These are phyloP conservation scores for Penicillium nordicum DNA, from an alignment of 2,329 filamentous ascomycete genomes.

Conservation along the genomic window DNA sequence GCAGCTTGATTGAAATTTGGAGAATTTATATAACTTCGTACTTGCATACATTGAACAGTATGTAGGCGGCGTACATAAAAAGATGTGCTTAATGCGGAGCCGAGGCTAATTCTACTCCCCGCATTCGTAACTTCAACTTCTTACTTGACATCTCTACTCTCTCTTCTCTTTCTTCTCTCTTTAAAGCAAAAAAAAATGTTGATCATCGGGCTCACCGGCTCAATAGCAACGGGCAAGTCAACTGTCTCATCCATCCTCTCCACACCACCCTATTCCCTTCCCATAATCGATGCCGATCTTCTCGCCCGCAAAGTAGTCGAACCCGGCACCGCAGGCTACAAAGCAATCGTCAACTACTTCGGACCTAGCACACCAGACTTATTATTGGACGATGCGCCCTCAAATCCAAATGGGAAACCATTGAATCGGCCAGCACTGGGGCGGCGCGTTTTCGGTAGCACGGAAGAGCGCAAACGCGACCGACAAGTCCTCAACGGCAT, in stretches of 20 bases:
- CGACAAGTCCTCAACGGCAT: slow-evolving; percentile 79
- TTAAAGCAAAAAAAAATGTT: slow-evolving; percentile 59
- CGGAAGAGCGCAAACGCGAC: slow-evolving; percentile 66
- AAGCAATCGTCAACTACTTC: slow-evolving; percentile 78
- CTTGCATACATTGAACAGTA: not conserved
- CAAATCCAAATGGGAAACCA: slow-evolving; percentile 47
- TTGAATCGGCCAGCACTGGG: slow-evolving; percentile 86
- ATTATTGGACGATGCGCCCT: slow-evolving; percentile 56
- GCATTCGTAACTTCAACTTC: slow-evolving; percentile 12
- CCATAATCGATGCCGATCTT: slow-evolving; percentile 90
- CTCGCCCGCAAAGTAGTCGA: slow-evolving; percentile 92
- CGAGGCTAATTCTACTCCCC: slow-evolving; percentile 25
- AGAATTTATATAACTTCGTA: not conserved
- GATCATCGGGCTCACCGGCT: slow-evolving; percentile 91
- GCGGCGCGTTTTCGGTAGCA: slow-evolving; percentile 77
- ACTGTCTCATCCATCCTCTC: slow-evolving; percentile 85
- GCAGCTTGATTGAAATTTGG: not conserved
- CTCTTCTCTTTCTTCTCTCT: not conserved
- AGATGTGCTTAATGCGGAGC: slow-evolving; percentile 12
- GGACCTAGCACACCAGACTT: slow-evolving; percentile 79
- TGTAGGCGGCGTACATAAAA: not conserved
- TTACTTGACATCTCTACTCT: not conserved
- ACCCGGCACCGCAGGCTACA: slow-evolving; percentile 81
- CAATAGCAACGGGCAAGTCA: slow-evolving; percentile 96
- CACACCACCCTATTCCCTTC: slow-evolving; percentile 75